Base-by-base conservation (phyloP, 1,139 yeast genomes). In the Yamadazyma taylorii region DNA sequence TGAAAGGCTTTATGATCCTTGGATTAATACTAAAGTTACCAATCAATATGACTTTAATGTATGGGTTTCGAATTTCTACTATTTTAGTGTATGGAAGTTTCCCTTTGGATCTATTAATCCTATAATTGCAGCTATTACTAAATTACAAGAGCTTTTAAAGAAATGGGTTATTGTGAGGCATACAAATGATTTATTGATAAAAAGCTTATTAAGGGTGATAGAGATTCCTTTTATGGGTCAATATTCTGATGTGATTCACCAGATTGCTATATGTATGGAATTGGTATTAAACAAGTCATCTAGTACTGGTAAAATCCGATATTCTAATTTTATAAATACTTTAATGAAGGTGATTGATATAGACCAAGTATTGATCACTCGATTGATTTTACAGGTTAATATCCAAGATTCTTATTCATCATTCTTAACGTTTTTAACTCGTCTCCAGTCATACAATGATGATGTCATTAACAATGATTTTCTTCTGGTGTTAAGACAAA, bases 321-420 rank as follows among this genome's bases (percentile, higher is more conserved):
- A 36, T 25, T 46, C 44, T 4, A 39, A 39, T n/a, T 32, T 46
- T 12, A 39, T 48, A 5, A 30, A 24, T 24, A 25, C 45, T 8
- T 15, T 47, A 22, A n/a, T 32, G 8, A 23, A 17, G 10, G 17
- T 40, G 2, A 15, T 31, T 10, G 37, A 26, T 3, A 6, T 8
- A 1, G 35, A 37, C 28, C 9, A 9, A 2, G 26, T 22, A 2
- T 17, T 32, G 23, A 32, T 42, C 3, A 34, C 27, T 5, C 35
- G 41, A 3, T 33, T 60, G 33, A 47, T 55, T 2, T 50, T 60
- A 38, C 30, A 36, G 11, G 47, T 61, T 21, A 58, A 59, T 38
- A 28, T 46, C 10, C 29, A 41, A 1, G 59, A 55, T 30, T 48
- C 58, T 0, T 37, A 37, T 11, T 31, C 36, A 9, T 33, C 50